Base-by-base conservation (phyloP, 1,284 basidiomycete genomes). In the Moniliophthora roreri region DNA sequence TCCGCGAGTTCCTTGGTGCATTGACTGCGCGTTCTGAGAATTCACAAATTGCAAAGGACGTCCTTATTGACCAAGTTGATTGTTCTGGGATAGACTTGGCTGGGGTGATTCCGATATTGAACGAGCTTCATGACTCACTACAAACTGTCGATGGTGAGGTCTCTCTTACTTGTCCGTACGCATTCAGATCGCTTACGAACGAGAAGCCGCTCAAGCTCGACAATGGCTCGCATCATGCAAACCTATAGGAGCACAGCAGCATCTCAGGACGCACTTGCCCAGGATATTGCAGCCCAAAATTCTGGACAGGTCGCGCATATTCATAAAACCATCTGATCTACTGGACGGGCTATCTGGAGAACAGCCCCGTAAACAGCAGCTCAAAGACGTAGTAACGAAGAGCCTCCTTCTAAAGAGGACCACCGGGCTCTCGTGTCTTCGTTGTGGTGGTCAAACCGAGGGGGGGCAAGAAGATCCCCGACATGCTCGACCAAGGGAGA, bases 291-390 rank as follows among this genome's bases (percentile, higher is more conserved):
- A 70, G 21, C 75, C 81, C 2, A 63, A 73, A 1, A 69, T 80
- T 9, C 67, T 89, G 38, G 76, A 86, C 67, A 86, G 85, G 60
- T 70, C 84, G 0, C 76, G 74, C 11, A 71, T 91, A 24, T 91
- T 90, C 64, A 77, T 91, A 62, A 89, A 85, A 63, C 76, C 85
- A 1, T 69, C 66, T 7, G 86, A 90, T 55, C 75, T 91, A 10
- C 70, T 87, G 3, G 85, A 87, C 58, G 82, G 81, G 8, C 66
- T 84, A 21, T 62, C 71, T 20, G 72, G 62, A 50, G 61, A 73
- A 41, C 68, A 64, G 24, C 63, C 66, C 21, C 63, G 61, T 48
- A 79, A 79, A 57, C 73, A 73, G 7, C 73, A 75, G 48, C 73
- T 72, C 15, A 75, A 69, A 46, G 88, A 91, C 58, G 74, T 89